Conservation (phyloP, 176 grass and related monocot genomes). For the bread wheat (Triticum aestivum) region IWGSC_CS_RefSeq_v2.1 NC_057802.1:343086138-343086637, state of each 20-base stretch:
- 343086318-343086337: slow-evolving; percentile 43
- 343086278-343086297: background rate
- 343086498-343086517: slow-evolving; percentile 67
- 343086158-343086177: slow-evolving; percentile 66
- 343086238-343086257: background rate
- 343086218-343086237: background rate
- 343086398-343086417: background rate
- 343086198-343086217: slow-evolving; percentile 61
- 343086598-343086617: slow-evolving; percentile 33
- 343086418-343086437: slow-evolving; percentile 19
- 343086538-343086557: slow-evolving; percentile 15
- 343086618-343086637: slow-evolving; percentile 23
- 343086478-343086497: slow-evolving; percentile 57
- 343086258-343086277: slow-evolving; percentile 13
- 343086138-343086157: slow-evolving; percentile 44
- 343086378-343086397: slow-evolving; percentile 31
- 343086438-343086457: slow-evolving; percentile 56
- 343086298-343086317: slow-evolving; percentile 34
- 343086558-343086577: slow-evolving; percentile 62
- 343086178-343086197: slow-evolving; percentile 83
- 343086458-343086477: slow-evolving; percentile 77
- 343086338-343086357: background rate
- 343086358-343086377: slow-evolving; percentile 38
- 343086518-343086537: background rate
- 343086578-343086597: slow-evolving; percentile 75